Evolutionary conservation across 176 grass and related monocot species (phyloP).

Genomic region (Dactylis glomerata): DNA sequence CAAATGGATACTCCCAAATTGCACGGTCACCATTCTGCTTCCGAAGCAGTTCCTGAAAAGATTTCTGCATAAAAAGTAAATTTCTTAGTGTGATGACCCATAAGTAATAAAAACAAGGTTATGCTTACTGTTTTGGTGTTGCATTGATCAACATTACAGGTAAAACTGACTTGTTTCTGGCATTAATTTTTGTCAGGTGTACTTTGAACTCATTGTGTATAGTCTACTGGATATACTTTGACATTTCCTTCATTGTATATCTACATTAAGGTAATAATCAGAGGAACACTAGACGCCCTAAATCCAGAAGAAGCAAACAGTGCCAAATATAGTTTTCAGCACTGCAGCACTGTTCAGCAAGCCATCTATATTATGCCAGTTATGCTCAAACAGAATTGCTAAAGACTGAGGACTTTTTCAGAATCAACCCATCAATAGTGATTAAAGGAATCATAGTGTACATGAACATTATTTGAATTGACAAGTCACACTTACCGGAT

Average conservation of each 20-base stretch:
- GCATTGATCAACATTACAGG: not conserved
- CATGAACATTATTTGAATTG: not conserved
- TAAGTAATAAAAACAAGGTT: not conserved
- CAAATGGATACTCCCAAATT: conserved; percentile 98
- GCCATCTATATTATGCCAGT: not conserved
- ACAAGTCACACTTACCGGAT: conserved; percentile 52
- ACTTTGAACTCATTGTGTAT: not conserved
- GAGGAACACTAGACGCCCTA: not conserved
- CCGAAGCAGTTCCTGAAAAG: conserved; percentile 80
- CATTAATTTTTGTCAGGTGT: not conserved
- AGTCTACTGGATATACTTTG: too few relatives aligned
- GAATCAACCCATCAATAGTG: not conserved
- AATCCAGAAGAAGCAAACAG: not conserved
- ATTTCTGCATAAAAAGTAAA: conserved; percentile 49
- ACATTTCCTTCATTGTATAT: not conserved
- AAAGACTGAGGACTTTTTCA: not conserved
- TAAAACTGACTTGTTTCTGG: not conserved
- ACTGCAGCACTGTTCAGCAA: not conserved
- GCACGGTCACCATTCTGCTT: conserved; percentile 92
- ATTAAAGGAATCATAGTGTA: not conserved
- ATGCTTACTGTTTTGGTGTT: not conserved
- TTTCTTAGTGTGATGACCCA: not conserved
- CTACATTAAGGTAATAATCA: not conserved
- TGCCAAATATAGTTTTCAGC: not conserved
- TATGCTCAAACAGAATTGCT: not conserved